A percentile compares a stretch with the other conserved stretches of the same genome.
phyloP scores from a whole-genome alignment of 1,139 yeast species.

The Candida labiduridarum region DNA sequence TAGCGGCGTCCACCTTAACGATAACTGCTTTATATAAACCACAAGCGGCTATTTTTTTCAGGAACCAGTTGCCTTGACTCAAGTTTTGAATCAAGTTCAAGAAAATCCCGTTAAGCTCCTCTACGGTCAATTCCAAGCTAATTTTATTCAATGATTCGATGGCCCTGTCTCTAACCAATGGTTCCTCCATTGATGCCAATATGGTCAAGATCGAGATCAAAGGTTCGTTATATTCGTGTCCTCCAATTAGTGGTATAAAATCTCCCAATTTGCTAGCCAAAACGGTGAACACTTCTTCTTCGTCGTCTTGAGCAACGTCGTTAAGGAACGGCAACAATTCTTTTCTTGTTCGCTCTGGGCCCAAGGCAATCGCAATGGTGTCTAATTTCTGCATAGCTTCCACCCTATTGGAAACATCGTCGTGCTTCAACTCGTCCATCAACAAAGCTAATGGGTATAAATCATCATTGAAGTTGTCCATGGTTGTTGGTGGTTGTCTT shows the following conservation, averaged over 20 bases:
- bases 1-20: constrained; percentile 55
- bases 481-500: constrained; percentile 15
- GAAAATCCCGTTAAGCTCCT: constrained; percentile 68
- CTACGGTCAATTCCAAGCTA: constrained; percentile 63
- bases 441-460: constrained; percentile 92
- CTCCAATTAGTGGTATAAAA: constrained; percentile 87
- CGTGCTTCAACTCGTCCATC: constrained; percentile 94
- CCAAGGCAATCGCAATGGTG: constrained; percentile 92
- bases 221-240: constrained; percentile 73
- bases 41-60: constrained; percentile 88
- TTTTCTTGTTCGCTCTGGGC: constrained; percentile 87
- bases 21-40: constrained; percentile 81
- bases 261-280: constrained; percentile 88
- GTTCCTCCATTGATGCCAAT: constrained; percentile 93
- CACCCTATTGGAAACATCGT: constrained; percentile 90
- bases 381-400: constrained; percentile 94
- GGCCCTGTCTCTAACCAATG: constrained; percentile 95
- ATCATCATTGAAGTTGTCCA: constrained; percentile 57
- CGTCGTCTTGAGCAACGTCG: constrained; percentile 96
- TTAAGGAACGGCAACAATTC: constrained; percentile 87
- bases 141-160: constrained; percentile 80
- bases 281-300: constrained; percentile 95
- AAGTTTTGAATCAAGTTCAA: constrained; percentile 77
- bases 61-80: constrained; percentile 92
- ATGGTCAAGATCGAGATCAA: constrained; percentile 85